Conservation (phyloP, 1,284 basidiomycete species). For the Tylopilus sp. region DNA sequence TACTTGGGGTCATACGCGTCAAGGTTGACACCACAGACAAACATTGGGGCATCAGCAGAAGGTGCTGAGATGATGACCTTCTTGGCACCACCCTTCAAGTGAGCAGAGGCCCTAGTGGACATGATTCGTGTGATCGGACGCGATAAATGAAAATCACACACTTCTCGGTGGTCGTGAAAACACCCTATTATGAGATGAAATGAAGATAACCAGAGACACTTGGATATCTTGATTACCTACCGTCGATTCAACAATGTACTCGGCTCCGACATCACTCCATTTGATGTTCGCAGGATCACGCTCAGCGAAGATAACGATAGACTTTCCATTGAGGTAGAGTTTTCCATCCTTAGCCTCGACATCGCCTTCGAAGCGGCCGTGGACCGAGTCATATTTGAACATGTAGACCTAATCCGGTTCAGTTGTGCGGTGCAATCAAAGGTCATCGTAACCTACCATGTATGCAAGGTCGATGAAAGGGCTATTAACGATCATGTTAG, state of each 20-base stretch:
- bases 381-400: slow-evolving; percentile 99
- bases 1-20: slow-evolving; percentile 94
- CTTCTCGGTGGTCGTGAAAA: slow-evolving; percentile 97
- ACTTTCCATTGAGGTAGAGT: slow-evolving; percentile 88
- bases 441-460: slow-evolving; percentile 72
- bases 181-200: slow-evolving; percentile 69
- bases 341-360: slow-evolving; percentile 91
- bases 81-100: slow-evolving; percentile 99
- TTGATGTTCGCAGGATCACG: slow-evolving; percentile 90
- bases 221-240: slow-evolving; percentile 49
- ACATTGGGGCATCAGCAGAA: slow-evolving; percentile 99
- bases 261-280: slow-evolving; percentile 87
- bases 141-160: slow-evolving; percentile 43
- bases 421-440: slow-evolving; percentile 3
- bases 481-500: slow-evolving; percentile 20
- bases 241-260: slow-evolving; percentile 98
- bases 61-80: slow-evolving; percentile 99
- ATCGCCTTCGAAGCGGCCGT: slow-evolving; percentile 94
- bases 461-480: slow-evolving; percentile 78
- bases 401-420: slow-evolving; percentile 84
- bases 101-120: slow-evolving; percentile 80
- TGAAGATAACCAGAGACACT: slow-evolving; percentile 22
- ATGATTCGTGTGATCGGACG: slow-evolving; percentile 3
- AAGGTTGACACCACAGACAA: slow-evolving; percentile 96
- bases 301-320: slow-evolving; percentile 88